These are phyloP conservation scores for Pseudogymnoascus sp. DNA, from an alignment of 2,329 filamentous ascomycete species.

Conservation along the genomic window DNA sequence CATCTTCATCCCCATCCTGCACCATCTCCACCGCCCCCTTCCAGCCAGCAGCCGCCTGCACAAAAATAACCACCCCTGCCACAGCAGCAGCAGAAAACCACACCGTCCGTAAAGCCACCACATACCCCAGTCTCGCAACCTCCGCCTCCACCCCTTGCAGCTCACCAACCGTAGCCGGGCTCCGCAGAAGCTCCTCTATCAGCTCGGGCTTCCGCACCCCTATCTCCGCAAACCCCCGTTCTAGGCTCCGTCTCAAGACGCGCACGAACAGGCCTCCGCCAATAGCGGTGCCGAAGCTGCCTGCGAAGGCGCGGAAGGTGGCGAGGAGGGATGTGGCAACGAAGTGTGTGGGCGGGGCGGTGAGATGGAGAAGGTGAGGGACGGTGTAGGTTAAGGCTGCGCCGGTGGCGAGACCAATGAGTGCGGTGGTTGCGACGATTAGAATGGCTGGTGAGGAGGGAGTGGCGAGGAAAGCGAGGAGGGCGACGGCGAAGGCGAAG, in stretches of 20 bases:
- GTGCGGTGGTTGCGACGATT: slow-evolving; percentile 55
- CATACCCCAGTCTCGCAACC: slow-evolving; percentile 46
- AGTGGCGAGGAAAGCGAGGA: slow-evolving; percentile 48
- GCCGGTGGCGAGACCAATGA: slow-evolving; percentile 66
- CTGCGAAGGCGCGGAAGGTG: slow-evolving; percentile 75
- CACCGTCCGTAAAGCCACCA: slow-evolving; percentile 43
- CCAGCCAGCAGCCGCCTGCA: slow-evolving; percentile 55
- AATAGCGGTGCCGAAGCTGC: slow-evolving; percentile 71
- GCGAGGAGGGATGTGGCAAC: slow-evolving; percentile 67
- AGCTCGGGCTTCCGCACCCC: slow-evolving; percentile 33
- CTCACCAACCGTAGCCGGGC: slow-evolving; percentile 45
- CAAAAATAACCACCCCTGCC: slow-evolving; percentile 38
- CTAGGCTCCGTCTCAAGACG: slow-evolving; percentile 20
- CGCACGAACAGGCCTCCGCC: slow-evolving; percentile 52
- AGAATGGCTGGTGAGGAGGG: slow-evolving; percentile 40
- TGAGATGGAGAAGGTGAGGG: slow-evolving; percentile 70
- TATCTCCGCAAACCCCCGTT: slow-evolving; percentile 32
- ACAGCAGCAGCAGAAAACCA: slow-evolving; percentile 45
- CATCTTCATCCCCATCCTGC: not conserved
- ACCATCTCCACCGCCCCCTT: slow-evolving; percentile 25
- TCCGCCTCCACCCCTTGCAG: slow-evolving; percentile 41
- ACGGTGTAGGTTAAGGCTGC: slow-evolving; percentile 72
- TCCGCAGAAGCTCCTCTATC: slow-evolving; percentile 48
- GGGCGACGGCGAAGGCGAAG: slow-evolving; percentile 53
- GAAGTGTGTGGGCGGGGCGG: slow-evolving; percentile 57